A percentile compares a stretch with the other conserved stretches of the same genome.
These are phyloP conservation scores for Nicotiana otophora DNA, from an alignment of 257 asterid species.

Conservation along the genomic window DNA sequence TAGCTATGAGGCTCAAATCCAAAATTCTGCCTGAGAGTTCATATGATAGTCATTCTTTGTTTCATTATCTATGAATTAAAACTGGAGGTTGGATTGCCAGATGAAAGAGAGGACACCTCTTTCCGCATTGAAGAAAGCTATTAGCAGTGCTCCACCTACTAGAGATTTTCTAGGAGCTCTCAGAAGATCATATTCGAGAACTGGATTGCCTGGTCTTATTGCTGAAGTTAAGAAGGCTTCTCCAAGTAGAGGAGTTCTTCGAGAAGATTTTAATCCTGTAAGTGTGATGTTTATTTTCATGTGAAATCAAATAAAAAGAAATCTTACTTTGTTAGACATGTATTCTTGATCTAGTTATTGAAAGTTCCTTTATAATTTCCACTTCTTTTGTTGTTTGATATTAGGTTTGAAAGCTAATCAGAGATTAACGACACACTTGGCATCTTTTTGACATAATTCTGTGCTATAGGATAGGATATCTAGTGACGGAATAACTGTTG, in stretches of 20 bases:
- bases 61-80: background rate
- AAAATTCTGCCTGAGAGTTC: background rate
- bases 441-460: too few relatives aligned
- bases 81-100: constrained; percentile 25
- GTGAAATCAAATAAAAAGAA: background rate
- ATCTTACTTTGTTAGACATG: background rate
- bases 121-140: constrained; percentile 35
- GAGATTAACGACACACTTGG: too few relatives aligned
- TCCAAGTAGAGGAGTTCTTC: constrained; percentile 76
- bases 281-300: constrained; percentile 19
- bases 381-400: background rate
- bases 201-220: constrained; percentile 76
- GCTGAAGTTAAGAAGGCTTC: constrained; percentile 98
- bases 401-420: too few relatives aligned
- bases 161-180: constrained; percentile 84
- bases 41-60: background rate
- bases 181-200: constrained; percentile 50
- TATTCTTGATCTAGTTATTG: background rate
- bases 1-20: constrained; percentile 24
- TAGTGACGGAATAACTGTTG: too few relatives aligned
- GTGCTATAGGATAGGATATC: too few relatives aligned
- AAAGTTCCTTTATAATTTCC: background rate
- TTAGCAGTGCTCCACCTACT: constrained; percentile 47
- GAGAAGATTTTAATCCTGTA: constrained; percentile 89
- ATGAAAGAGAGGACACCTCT: constrained; percentile 68